These are phyloP conservation scores for Oxytropis ochrocephala DNA, from an alignment of 306 rosid genomes.

Conservation along the genomic window DNA sequence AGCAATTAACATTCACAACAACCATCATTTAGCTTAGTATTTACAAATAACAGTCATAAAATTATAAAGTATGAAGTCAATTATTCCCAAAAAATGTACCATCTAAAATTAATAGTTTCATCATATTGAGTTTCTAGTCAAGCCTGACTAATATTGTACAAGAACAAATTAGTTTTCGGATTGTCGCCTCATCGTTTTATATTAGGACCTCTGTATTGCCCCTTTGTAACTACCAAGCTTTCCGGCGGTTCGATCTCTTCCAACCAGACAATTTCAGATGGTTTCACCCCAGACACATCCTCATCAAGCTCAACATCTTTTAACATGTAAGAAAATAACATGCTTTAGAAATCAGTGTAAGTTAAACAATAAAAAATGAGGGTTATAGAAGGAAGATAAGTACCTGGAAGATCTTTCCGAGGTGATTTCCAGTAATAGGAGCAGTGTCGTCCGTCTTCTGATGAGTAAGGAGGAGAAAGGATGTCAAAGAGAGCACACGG, in stretches of 20 bases:
- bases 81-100: conserved; percentile 6
- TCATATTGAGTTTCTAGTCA: conserved; percentile 8
- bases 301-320: conserved; percentile 22
- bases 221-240: conserved; percentile 25
- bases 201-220: conserved; percentile 35
- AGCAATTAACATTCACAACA: background rate
- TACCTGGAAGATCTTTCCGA: conserved; percentile 29
- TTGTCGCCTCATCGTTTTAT: conserved; percentile 22
- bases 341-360: background rate
- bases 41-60: conserved; percentile 23
- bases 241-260: conserved; percentile 34
- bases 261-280: conserved; percentile 34
- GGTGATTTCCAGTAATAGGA: conserved; percentile 27
- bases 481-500: conserved; percentile 44
- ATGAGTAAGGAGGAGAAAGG: conserved; percentile 41
- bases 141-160: conserved; percentile 5
- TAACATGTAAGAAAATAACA: background rate
- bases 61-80: conserved; percentile 6
- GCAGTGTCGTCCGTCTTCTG: conserved; percentile 38
- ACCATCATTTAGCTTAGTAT: conserved; percentile 13
- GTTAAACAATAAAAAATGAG: background rate
- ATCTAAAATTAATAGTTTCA: background rate
- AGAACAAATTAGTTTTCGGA: background rate
- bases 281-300: background rate
- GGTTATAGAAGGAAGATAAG: conserved; percentile 1